Evolutionary conservation across 371 early-diverging fungal species (phyloP).

Genomic region (Amoeboaphelidium occidentale): DNA sequence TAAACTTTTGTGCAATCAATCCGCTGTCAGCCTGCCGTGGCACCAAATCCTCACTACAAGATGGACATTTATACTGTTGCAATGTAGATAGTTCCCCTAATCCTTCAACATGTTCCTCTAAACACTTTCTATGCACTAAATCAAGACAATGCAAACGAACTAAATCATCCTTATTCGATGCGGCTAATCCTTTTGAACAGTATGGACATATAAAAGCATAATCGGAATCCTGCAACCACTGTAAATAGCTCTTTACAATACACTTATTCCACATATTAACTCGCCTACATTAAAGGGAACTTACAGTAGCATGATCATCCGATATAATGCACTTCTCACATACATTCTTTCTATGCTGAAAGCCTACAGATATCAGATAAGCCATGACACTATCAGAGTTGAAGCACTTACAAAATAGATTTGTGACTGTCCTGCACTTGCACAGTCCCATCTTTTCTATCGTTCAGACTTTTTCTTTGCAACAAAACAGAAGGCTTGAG

Average conservation of each 20-base stretch:
- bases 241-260: slow-evolving; percentile 19
- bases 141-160: slow-evolving; percentile 19
- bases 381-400: not conserved
- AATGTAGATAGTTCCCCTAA: no score
- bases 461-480: no score
- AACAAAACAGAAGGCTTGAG: no score
- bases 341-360: slow-evolving; percentile 24
- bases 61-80: no score
- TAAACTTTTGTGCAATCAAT: no score
- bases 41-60: no score
- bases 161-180: slow-evolving; percentile 10
- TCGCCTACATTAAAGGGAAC: not conserved
- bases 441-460: slow-evolving; percentile 29
- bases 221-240: slow-evolving; percentile 25
- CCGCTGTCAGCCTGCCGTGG: no score
- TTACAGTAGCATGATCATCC: no score
- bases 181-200: slow-evolving; percentile 11
- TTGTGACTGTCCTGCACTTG: slow-evolving; percentile 23
- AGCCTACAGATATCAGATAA: slow-evolving; percentile 9
- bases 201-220: slow-evolving; percentile 15
- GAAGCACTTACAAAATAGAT: slow-evolving; percentile 11
- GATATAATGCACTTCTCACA: slow-evolving; percentile 22
- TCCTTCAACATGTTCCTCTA: no score
- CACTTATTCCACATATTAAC: not conserved
- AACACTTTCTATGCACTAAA: no score